Base-by-base conservation (phyloP, 441 rosid species). In the Theobroma grandiflorum region DNA sequence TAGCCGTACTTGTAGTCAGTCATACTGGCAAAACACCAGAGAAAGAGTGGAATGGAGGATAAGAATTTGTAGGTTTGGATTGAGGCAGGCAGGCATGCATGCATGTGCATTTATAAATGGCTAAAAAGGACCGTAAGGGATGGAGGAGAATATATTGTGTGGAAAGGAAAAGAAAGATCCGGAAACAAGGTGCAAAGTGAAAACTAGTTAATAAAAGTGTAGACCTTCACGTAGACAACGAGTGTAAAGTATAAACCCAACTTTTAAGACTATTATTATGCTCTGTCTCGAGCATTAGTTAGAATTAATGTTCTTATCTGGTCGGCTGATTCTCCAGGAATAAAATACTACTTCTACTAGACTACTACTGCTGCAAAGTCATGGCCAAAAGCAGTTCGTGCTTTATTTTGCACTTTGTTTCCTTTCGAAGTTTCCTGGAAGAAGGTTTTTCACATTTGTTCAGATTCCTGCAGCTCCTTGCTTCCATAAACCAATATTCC, bases 401-500 rank as follows among this genome's bases (percentile, higher is more conserved):
- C 31, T 42, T 35, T 11, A 33, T 57, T 70, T 18, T 63, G 11
- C 31, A 9, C 55, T 20, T 59, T 40, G 2, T 31, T 42, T 37
- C 49, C 9, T 64, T 78, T 45, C 47, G 59, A 77, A 40, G 75
- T 74, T 49, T 80, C 63, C 81, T 31, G 20, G 42, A 72, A 15
- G 16, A 18, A 70, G 65, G 37, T 42, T 8, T 16, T 10, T 4
- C 74, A 50, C 55, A 4, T 68, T 53, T 53, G 64, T 37, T 72
- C 64, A 55, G 76, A 72, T 72, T 47, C 69, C 16, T 12, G 64
- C 35, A 18, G 35, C n/a, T 50, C 20, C 42, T 64, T 37, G 31
- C n/a, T 22, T 16, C n/a, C 7, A 11, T 20, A 8, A 75, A 68
- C 31, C 40, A 66, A 68, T 75, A 75, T 80, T 80, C 83, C 45